Conservation (phyloP, 2,329 filamentous ascomycete genomes). For the Neopestalotiopsis sp. region DNA sequence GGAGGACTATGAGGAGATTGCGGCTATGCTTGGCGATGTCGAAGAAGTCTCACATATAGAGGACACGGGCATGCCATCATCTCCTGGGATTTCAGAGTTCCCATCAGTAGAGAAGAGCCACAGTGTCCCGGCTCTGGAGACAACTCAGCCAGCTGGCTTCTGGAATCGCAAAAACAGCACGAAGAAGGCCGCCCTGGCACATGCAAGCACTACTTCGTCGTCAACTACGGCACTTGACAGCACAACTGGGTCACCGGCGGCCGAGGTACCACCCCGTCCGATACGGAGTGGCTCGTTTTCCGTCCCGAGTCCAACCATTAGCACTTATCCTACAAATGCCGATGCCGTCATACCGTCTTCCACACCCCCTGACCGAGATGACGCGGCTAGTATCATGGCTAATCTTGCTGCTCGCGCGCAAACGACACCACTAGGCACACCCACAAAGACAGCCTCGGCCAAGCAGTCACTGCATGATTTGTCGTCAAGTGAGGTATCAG, state of each 20-base stretch:
- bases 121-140: conserved; percentile 52
- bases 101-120: conserved; percentile 62
- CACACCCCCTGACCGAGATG: conserved; percentile 61
- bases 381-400: conserved; percentile 70
- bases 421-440: conserved; percentile 43
- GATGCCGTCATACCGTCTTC: conserved; percentile 66
- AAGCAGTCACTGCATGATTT: conserved; percentile 17
- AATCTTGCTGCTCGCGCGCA: conserved; percentile 46
- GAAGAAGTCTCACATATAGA: conserved; percentile 54
- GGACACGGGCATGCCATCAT: conserved; percentile 40
- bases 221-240: conserved; percentile 56
- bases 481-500: conserved; percentile 30
- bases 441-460: conserved; percentile 30
- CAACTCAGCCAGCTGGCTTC: conserved; percentile 45
- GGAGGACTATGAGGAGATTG: conserved; percentile 42
- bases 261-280: conserved; percentile 55
- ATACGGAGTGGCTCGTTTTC: conserved; percentile 69
- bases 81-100: conserved; percentile 42
- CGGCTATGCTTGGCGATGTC: conserved; percentile 52
- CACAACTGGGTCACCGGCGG: conserved; percentile 45
- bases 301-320: conserved; percentile 69
- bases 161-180: conserved; percentile 55
- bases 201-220: conserved; percentile 39
- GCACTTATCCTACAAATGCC: conserved; percentile 69
- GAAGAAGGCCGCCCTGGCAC: conserved; percentile 41